Percentiles rank a stretch among this genome's conserved stretches.
phyloP scores from a whole-genome alignment of 768 basidiomycete species.

The Lactifluus rugatus region DNA sequence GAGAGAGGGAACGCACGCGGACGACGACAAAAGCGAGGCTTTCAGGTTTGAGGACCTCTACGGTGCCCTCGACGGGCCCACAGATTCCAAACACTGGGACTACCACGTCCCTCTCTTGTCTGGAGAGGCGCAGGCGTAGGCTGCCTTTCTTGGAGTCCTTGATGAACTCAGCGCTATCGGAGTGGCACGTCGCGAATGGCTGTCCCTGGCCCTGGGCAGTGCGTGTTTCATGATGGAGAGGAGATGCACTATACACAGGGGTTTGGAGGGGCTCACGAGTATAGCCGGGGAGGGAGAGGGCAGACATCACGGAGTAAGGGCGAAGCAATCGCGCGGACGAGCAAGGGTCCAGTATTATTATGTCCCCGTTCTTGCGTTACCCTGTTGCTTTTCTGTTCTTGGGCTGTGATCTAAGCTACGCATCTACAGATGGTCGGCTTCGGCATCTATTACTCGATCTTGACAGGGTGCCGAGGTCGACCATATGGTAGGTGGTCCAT shows the following conservation, averaged over 20 bases:
- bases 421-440: neutral
- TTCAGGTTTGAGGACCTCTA: constrained; percentile 16
- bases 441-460: neutral
- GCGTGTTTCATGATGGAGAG: constrained; percentile 3
- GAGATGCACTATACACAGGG: constrained; percentile 12
- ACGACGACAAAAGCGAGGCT: constrained; percentile 14
- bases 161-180: constrained; percentile 5
- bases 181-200: neutral
- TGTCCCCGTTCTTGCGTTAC: neutral
- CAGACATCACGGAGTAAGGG: constrained; percentile 5
- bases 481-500: constrained; percentile 4
- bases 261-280: neutral
- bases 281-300: constrained; percentile 14
- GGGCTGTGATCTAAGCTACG: neutral
- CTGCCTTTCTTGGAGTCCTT: constrained; percentile 17
- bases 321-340: neutral
- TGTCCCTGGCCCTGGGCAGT: neutral
- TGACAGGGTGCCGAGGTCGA: neutral
- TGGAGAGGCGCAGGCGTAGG: constrained; percentile 12
- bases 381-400: neutral
- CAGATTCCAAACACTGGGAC: constrained; percentile 13
- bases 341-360: neutral
- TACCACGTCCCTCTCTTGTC: neutral
- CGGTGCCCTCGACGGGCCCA: constrained; percentile 11
- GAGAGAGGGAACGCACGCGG: constrained; percentile 3